Base-by-base conservation (phyloP, 1,284 basidiomycete genomes). In the Omphalotus olearius region DNA sequence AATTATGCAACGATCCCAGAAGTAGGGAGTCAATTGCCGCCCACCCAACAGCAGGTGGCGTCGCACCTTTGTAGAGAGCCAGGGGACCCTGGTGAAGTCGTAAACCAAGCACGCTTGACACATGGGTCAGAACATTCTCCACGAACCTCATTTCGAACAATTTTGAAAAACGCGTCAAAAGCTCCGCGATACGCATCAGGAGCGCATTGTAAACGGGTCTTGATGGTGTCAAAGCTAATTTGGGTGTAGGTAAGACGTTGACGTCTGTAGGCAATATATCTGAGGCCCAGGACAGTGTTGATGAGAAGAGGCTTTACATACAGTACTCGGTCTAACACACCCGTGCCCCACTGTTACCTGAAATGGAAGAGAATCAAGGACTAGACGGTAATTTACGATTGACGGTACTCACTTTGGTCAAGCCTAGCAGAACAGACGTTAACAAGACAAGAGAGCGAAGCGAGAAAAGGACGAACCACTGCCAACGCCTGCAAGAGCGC, bases 11-110 rank as follows among this genome's bases (percentile, higher is more conserved):
- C 3, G 84, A 87, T 3, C 89, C 88, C 47, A 92, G 70, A 6
- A 92, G 72, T 7, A 91, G 69, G 13, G 85, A 83, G 62, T 92
- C 89, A 40, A 87, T 85, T 37, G 83, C 74, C 6, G 84, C 82
- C 88, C 87, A 91, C 2, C 86, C 87, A 3, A 91, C 70, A 16
- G 85, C 85, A 1, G 88, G 88, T 4, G 87, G 85, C 0, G 83
- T 82, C 7, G 82, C 83, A 13, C 85, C 85, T 69, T 86, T 85
- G 70, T 86, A 86, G 18, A 86, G 68, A 5, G 81, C 83, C 47
- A 75, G 59, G 35, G 76, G 53, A 20, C 78, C 78, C 78, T 80
- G 40, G 39, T 11, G 23, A n/a, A 47, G 36, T 14, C 42, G 35
- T 66, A 13, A 26, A 49, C 28, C 17, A 30, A 13, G 26, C 16